Evolutionary conservation across 768 basidiomycete species (phyloP).

Genomic region (Suillus placidus): DNA sequence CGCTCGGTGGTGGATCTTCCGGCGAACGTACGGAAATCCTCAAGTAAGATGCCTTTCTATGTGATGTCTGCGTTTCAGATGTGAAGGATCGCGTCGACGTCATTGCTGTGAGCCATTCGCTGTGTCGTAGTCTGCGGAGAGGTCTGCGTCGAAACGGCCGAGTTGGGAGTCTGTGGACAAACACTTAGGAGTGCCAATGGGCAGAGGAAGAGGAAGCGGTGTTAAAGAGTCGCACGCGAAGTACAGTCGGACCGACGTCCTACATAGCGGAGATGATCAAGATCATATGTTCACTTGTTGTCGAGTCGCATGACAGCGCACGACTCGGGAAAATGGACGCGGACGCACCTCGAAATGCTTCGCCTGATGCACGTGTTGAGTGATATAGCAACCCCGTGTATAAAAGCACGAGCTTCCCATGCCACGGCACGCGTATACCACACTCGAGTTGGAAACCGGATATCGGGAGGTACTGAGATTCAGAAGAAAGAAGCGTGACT

Average conservation of each 20-base stretch:
- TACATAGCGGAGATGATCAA: not conserved
- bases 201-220: not conserved
- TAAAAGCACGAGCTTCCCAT: not conserved
- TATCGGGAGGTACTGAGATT: not conserved
- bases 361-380: slow-evolving; percentile 1
- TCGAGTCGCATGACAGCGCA: not conserved
- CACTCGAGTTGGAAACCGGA: not conserved
- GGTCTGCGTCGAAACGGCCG: slow-evolving; percentile 25
- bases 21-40: slow-evolving; percentile 48
- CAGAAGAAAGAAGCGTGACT: not conserved
- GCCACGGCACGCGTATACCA: not conserved
- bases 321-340: not conserved
- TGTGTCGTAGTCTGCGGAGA: slow-evolving; percentile 24
- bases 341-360: not conserved
- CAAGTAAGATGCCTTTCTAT: slow-evolving; percentile 56
- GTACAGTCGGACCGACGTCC: slow-evolving; percentile 3
- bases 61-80: slow-evolving; percentile 33
- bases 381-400: not conserved
- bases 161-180: slow-evolving; percentile 28
- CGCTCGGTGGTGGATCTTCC: slow-evolving; percentile 32
- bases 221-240: not conserved
- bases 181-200: not conserved
- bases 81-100: slow-evolving; percentile 19
- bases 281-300: not conserved
- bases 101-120: slow-evolving; percentile 33